Evolutionary conservation across 768 basidiomycete species (phyloP).

Genomic region (Wakefieldia striispora): DNA sequence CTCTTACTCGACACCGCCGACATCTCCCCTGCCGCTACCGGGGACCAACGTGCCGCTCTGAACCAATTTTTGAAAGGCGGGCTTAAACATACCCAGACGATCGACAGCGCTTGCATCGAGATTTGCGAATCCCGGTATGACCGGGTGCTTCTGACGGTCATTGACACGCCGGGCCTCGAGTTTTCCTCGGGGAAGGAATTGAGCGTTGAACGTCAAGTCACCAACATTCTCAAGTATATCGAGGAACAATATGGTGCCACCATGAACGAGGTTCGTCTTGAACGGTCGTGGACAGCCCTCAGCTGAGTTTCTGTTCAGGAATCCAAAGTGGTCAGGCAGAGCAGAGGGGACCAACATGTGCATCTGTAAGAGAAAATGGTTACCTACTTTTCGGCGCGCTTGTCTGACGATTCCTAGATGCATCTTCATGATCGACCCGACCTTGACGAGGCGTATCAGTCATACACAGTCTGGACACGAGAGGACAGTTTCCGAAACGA

Average conservation of each 20-base stretch:
- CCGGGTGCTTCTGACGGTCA: conserved; percentile 72
- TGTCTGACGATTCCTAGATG: conserved; percentile 46
- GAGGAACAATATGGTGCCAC: conserved; percentile 83
- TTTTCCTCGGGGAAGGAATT: conserved; percentile 71
- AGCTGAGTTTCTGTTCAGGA: conserved; percentile 47
- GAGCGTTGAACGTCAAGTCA: conserved; percentile 77
- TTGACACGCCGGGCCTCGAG: conserved; percentile 85
- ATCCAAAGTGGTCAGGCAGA: conserved; percentile 84
- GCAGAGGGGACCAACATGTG: conserved; percentile 86
- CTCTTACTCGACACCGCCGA: conserved; percentile 83
- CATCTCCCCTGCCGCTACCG: conserved; percentile 72
- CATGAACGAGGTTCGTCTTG: conserved; percentile 66
- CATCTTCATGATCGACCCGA: conserved; percentile 84
- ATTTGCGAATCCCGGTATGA: conserved; percentile 84
- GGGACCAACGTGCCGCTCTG: conserved; percentile 66
- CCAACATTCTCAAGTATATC: conserved; percentile 68
- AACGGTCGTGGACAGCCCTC: not conserved
- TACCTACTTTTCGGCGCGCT: not conserved
- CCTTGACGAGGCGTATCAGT: conserved; percentile 55
- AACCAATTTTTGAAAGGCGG: conserved; percentile 62
- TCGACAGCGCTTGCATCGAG: conserved; percentile 72
- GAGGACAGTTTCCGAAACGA: conserved; percentile 65
- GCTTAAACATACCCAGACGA: conserved; percentile 57
- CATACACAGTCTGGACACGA: conserved; percentile 47
- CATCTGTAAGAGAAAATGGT: conserved; percentile 60